Evolutionary conservation across 1,284 basidiomycete species (phyloP).

Genomic region (Cerioporus squamosus): DNA sequence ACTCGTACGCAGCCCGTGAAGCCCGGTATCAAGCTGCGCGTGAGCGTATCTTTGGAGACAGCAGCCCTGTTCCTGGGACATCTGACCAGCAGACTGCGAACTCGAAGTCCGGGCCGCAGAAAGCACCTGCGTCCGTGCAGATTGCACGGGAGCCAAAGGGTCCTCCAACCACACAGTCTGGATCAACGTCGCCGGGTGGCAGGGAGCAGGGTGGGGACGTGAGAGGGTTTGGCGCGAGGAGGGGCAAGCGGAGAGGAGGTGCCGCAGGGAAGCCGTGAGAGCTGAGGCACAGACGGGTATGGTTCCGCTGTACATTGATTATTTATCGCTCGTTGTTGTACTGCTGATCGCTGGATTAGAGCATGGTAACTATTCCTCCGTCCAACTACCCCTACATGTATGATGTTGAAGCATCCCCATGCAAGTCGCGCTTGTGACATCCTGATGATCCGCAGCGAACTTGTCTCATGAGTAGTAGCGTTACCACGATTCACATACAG

Average conservation of each 20-base stretch:
- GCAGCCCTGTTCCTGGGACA: neutral
- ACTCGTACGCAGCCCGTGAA: conserved; percentile 40
- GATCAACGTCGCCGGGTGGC: neutral
- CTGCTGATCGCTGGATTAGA: too few species aligned
- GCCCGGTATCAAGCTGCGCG: conserved; percentile 44
- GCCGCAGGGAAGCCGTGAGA: too few species aligned
- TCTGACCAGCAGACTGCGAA: neutral
- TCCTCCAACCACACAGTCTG: neutral
- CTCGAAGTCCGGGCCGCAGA: neutral
- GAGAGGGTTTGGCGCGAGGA: conserved; percentile 12
- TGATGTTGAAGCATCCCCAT: too few species aligned
- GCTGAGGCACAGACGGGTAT: neutral
- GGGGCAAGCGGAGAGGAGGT: conserved; percentile 13
- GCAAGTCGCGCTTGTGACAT: too few species aligned
- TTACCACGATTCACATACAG: too few species aligned
- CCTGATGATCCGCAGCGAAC: too few species aligned
- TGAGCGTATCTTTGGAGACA: conserved; percentile 40
- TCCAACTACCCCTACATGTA: too few species aligned
- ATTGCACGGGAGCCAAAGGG: conserved; percentile 18
- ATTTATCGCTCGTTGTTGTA: neutral
- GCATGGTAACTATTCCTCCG: too few species aligned
- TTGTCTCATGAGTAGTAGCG: too few species aligned
- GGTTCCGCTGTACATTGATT: neutral
- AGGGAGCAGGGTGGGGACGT: neutral
- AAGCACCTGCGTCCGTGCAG: conserved; percentile 4